Evolutionary conservation across 1,139 yeast species (phyloP), one percentile per base, ranked within the genome.

Genomic region (Suhomyces bolitotheri): DNA sequence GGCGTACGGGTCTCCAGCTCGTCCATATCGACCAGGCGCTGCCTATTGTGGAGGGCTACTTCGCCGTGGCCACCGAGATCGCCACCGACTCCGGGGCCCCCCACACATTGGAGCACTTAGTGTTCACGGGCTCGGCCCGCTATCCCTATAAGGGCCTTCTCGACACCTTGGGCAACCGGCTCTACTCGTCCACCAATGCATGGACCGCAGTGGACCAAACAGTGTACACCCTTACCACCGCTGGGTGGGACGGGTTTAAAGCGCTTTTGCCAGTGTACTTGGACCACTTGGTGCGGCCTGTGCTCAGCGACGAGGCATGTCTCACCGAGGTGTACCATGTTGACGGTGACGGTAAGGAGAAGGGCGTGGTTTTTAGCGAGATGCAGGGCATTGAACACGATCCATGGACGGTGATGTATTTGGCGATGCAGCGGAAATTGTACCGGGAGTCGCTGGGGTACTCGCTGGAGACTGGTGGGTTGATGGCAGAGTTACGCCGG

Each of bases 141-240:
- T 88, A 81, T 49, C 98, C 98, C 0, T 90, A 82, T 58, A 92
- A 92, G 59, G 98, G 98, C 4, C 66, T 90, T 35, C 68, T 94
- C 32, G 98, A 94, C 52, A 81, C 81, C 7, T 71, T 90, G 38
- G 96, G 97, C 5, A 88, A 89, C 54, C 64, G 88, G 39, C 81
- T 89, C 47, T 84, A 84, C 59, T 85, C 96, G 1, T 73, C 80
- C 7, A 94, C 98, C 1, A 94, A 94, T 55, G 99, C 99, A 0
- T 90, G 97, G 97, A 92, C 99, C 0, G 89, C 84, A 1, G 86
- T 92, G 3, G 98, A 94, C 60, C 96, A 88, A 54, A 94, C 99
- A 0, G 97, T 89, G 2, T 94, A 92, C 53, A 88, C 96, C 1
- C 68, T 94, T 38, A 77, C 84, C 7, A 81, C 95, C 26, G 97